Evolutionary conservation across 208 protist species (phyloP), one percentile per base, ranked within the genome.

Genomic region (Leishmania turanica): DNA sequence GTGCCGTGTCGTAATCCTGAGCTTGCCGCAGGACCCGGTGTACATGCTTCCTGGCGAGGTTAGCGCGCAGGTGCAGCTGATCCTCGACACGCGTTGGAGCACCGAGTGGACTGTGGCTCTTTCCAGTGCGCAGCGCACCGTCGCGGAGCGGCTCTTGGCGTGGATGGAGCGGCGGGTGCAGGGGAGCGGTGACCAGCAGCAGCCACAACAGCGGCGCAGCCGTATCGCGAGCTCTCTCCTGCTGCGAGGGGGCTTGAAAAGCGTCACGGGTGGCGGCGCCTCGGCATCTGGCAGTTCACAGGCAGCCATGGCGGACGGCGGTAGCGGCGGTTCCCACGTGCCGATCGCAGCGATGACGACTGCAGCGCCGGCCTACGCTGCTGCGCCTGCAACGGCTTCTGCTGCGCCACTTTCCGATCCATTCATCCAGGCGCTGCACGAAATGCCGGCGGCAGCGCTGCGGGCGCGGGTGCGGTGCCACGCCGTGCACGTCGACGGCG

Each of bases 391-490:
- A 54, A 27, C 72, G 15, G 34, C 80, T 1, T 21, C 42, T 42
- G 31, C 31, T 40, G 64, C 65, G 15, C 15, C 68, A 4, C 54
- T 73, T 40, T n/a, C 54, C 11, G 78, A 84, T n/a, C 56, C 73
- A 13, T 83, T 88, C 56, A 54, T 60, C 4, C 68, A 65, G 58
- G 40, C 76, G 34, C 75, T 83, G 37, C 56, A 70, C 66, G 84
- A 87, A 70, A 87, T 87, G 84, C 75, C 79, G 42, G 3, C 74
- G 53, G 8, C 53, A 21, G 79, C 75, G n/a, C 60, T 86, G 65
- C 77, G 74, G 6, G 78, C 73, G 19, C 85, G 81, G 21, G 91
- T 94, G 78, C 90, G 80, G 6, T 97, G 94, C 84, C 88, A 89
- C 62, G 74, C 85, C 7, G 74, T 66, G 31, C 88, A 96, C 68